A percentile compares a stretch with the other conserved stretches of the same genome.
phyloP scores from a whole-genome alignment of 2,329 filamentous ascomycete genomes.

The Metarhizium humberi region DNA sequence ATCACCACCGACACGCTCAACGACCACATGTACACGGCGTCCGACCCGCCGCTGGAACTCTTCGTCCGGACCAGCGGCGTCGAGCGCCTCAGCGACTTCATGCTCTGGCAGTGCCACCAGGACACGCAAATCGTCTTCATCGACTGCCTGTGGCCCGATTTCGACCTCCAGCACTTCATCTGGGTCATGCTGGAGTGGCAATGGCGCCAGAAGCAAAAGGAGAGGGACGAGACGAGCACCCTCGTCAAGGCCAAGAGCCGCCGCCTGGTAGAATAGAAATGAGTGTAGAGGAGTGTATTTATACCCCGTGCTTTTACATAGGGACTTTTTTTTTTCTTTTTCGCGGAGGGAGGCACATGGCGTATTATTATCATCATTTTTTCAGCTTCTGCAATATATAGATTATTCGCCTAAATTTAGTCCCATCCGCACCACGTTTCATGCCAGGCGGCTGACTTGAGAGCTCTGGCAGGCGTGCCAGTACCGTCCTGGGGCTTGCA shows the following conservation, averaged over 20 bases:
- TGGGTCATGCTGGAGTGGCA: slow-evolving; percentile 91
- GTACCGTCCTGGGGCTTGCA: no score
- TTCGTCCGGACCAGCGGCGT: slow-evolving; percentile 91
- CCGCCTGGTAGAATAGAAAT: background rate
- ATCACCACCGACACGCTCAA: slow-evolving; percentile 79
- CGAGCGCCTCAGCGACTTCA: slow-evolving; percentile 87
- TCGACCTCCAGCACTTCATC: slow-evolving; percentile 86
- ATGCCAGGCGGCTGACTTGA: no score
- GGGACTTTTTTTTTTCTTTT: background rate
- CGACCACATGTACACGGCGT: slow-evolving; percentile 79
- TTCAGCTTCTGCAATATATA: background rate
- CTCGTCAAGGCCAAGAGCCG: slow-evolving; percentile 1
- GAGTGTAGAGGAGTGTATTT: background rate
- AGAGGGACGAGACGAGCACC: slow-evolving; percentile 33
- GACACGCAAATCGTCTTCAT: slow-evolving; percentile 89
- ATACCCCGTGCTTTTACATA: background rate
- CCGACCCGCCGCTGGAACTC: slow-evolving; percentile 79
- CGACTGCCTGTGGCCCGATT: slow-evolving; percentile 90
- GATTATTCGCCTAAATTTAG: background rate
- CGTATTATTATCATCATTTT: background rate
- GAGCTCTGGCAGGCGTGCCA: no score
- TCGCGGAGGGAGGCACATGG: background rate
- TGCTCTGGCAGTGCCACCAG: slow-evolving; percentile 97
- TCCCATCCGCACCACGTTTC: background rate
- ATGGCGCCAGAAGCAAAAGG: slow-evolving; percentile 51